Conservation (phyloP, 1,139 yeast genomes). For the Saccharomyces hybrid region DNA sequence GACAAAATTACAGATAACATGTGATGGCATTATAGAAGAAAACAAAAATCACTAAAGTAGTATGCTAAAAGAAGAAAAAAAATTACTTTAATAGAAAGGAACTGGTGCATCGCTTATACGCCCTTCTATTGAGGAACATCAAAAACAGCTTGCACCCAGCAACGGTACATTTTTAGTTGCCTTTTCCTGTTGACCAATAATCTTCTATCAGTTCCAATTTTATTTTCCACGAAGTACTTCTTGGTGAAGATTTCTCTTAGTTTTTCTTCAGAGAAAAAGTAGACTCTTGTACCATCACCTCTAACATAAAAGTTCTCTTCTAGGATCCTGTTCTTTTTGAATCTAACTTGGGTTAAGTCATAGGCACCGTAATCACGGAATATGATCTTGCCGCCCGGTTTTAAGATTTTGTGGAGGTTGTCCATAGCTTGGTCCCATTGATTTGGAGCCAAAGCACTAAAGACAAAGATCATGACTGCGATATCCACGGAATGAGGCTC, state of each 20-base stretch:
- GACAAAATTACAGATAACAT: neutral
- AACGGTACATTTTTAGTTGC: conserved; percentile 88
- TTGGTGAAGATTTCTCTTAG: conserved; percentile 63
- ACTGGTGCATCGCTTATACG: neutral
- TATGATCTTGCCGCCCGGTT: conserved; percentile 85
- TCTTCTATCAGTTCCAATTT: conserved; percentile 84
- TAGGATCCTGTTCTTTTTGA: conserved; percentile 76
- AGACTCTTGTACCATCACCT: conserved; percentile 97
- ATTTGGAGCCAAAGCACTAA: conserved; percentile 83
- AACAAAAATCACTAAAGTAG: neutral
- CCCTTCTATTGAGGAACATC: conserved; percentile 33
- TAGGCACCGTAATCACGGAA: conserved; percentile 94
- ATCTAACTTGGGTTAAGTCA: conserved; percentile 90
- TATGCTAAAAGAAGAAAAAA: neutral
- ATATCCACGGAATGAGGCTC: conserved; percentile 79
- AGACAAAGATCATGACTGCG: conserved; percentile 87
- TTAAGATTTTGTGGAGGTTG: conserved; percentile 63
- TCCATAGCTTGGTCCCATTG: conserved; percentile 81
- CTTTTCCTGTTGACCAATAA: conserved; percentile 86
- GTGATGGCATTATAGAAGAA: neutral
- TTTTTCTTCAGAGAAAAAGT: conserved; percentile 93
- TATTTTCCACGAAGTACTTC: conserved; percentile 54
- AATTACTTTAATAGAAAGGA: neutral
- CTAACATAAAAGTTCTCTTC: conserved; percentile 92
- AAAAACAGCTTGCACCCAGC: conserved; percentile 93